Percentiles rank a stretch among this genome's conserved stretches.
Evolutionary conservation across 352 stramenopile genomes (phyloP).

Genomic region (Halophytophthora batemanensis): DNA sequence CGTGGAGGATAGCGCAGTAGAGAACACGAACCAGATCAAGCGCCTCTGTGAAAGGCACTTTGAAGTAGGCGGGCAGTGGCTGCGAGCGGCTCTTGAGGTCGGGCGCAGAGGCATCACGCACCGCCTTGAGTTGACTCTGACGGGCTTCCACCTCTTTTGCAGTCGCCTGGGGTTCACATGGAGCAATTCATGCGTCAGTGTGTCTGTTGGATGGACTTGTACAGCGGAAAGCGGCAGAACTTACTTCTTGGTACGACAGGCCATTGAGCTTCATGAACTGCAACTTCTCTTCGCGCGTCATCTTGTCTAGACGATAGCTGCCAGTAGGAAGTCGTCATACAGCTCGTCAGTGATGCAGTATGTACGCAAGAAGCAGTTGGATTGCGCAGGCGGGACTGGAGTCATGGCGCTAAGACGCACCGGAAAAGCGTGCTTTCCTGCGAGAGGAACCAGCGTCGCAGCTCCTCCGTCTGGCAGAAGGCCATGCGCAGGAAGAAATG

Average conservation of each 20-base stretch:
- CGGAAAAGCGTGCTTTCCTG: conserved; percentile 96
- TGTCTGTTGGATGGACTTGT: neutral
- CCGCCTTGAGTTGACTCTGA: conserved; percentile 63
- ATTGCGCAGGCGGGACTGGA: conserved; percentile 10
- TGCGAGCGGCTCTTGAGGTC: conserved; percentile 46
- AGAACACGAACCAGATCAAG: conserved; percentile 86
- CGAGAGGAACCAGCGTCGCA: conserved; percentile 96
- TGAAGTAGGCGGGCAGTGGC: conserved; percentile 88
- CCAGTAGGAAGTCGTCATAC: conserved; percentile 12
- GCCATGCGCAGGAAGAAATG: conserved; percentile 98
- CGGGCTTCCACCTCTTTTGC: conserved; percentile 61
- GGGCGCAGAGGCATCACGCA: conserved; percentile 50
- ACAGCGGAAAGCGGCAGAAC: neutral
- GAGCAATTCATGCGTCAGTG: neutral
- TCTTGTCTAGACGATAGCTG: conserved; percentile 86
- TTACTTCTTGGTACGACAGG: conserved; percentile 69
- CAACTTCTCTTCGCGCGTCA: conserved; percentile 84
- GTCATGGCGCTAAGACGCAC: conserved; percentile 16
- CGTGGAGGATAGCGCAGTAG: neutral
- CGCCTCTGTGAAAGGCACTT: conserved; percentile 96
- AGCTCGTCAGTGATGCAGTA: conserved; percentile 5
- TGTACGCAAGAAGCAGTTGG: neutral
- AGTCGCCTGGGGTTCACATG: conserved; percentile 28
- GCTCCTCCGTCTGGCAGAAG: conserved; percentile 97
- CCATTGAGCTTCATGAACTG: conserved; percentile 87